Evolutionary conservation across 345 rosid genomes (phyloP).

Genomic region (Iberis pinnata): DNA sequence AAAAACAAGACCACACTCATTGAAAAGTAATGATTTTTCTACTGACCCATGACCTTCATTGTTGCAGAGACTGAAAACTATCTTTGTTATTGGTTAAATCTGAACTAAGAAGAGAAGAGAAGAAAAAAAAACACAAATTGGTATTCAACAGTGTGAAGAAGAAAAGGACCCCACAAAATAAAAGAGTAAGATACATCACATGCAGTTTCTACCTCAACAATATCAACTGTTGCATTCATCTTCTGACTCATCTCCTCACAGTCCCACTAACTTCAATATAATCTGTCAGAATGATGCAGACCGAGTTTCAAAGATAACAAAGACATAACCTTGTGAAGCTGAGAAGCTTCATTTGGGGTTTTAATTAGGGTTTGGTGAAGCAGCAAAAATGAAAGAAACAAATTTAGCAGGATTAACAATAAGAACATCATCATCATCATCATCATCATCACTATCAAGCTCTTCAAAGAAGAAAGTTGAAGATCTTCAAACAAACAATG

Average conservation of each 20-base stretch:
- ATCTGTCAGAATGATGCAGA: slow-evolving; percentile 39
- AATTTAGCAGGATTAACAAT: slow-evolving; percentile 47
- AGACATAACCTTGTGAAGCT: slow-evolving; percentile 24
- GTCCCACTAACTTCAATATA: slow-evolving; percentile 38
- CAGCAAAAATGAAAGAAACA: slow-evolving; percentile 25
- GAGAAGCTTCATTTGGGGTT: slow-evolving; percentile 18
- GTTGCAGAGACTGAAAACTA: slow-evolving; percentile 28
- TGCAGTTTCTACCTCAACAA: slow-evolving; percentile 38
- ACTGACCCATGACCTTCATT: slow-evolving; percentile 28
- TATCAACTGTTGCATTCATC: slow-evolving; percentile 65
- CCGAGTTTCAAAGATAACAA: slow-evolving; percentile 23
- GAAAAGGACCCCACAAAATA: slow-evolving; percentile 50
- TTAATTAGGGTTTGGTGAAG: slow-evolving; percentile 6
- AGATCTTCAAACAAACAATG: slow-evolving; percentile 17
- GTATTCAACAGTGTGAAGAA: slow-evolving; percentile 13
- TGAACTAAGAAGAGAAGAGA: slow-evolving; percentile 17
- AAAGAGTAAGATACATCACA: slow-evolving; percentile 53
- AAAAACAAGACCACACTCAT: slow-evolving; percentile 11
- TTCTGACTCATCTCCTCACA: slow-evolving; percentile 39
- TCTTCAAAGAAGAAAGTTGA: slow-evolving; percentile 36
- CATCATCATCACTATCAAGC: slow-evolving; percentile 31
- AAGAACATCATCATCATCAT: slow-evolving; percentile 40
- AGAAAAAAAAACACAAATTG: slow-evolving; percentile 1
- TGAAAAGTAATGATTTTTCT: slow-evolving; percentile 18
- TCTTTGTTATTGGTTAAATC: slow-evolving; percentile 33